Evolutionary conservation across 2,329 filamentous ascomycete species (phyloP).

Genomic region (Colletotrichum lindemuthianum): DNA sequence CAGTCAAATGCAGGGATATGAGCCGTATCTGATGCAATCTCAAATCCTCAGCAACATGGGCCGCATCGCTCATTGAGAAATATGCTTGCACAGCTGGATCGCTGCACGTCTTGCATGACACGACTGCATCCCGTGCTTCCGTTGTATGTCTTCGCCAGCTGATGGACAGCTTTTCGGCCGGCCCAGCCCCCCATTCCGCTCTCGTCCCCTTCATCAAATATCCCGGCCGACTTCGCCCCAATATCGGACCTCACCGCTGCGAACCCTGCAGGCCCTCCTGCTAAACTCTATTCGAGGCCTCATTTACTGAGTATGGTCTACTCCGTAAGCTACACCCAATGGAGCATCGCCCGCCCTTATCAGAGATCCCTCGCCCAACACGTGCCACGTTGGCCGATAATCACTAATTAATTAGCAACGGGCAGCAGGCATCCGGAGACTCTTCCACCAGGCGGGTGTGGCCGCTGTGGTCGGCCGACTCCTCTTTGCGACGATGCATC

Average conservation of each 20-base stretch:
- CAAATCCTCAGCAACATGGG: background rate
- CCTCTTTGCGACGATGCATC: background rate
- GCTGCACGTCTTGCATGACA: slow-evolving; percentile 29
- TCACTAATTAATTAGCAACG: background rate
- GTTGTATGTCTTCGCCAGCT: slow-evolving; percentile 16
- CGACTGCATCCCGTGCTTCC: background rate
- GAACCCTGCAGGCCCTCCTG: slow-evolving; percentile 1
- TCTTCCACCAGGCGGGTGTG: background rate
- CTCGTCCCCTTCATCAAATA: slow-evolving; percentile 28
- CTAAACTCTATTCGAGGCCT: slow-evolving; percentile 17
- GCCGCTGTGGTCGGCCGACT: background rate
- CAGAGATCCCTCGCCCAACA: background rate
- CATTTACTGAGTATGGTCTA: slow-evolving; percentile 3
- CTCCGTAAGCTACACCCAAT: background rate
- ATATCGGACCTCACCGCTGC: slow-evolving; percentile 18
- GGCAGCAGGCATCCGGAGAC: background rate
- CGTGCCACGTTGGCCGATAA: slow-evolving; percentile 1
- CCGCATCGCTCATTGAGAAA: slow-evolving; percentile 3
- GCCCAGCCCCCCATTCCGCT: slow-evolving; percentile 24
- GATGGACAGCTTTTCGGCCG: slow-evolving; percentile 19
- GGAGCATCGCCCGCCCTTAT: background rate
- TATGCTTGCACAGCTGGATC: slow-evolving; percentile 19
- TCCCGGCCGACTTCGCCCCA: slow-evolving; percentile 21
- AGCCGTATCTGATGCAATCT: background rate
- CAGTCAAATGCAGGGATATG: slow-evolving; percentile 3